A percentile compares a stretch with the other conserved stretches of the same genome.
These are phyloP conservation scores for Acanthamoeba lugdunensis DNA, from an alignment of 208 protist species.

Conservation along the genomic window DNA sequence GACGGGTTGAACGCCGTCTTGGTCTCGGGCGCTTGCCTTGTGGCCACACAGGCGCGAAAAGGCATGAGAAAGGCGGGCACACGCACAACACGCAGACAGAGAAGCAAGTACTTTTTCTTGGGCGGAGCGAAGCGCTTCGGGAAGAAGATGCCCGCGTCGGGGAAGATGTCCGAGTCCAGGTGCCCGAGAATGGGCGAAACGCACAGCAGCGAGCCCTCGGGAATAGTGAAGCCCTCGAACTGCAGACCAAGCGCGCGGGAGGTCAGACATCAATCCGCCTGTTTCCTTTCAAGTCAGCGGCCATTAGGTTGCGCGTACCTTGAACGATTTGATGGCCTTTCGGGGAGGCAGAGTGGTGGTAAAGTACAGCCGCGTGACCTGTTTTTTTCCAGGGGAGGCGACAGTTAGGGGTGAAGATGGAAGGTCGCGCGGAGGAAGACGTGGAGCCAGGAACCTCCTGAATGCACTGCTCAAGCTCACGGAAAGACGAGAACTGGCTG, in stretches of 20 bases:
- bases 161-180: constrained; percentile 41
- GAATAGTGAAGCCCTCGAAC: constrained; percentile 30
- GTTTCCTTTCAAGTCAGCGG: background rate
- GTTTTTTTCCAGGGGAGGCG: background rate
- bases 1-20: constrained; percentile 30
- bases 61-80: background rate
- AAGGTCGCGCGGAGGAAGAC: too few relatives aligned
- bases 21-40: constrained; percentile 15
- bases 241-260: background rate
- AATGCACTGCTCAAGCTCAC: constrained; percentile 44
- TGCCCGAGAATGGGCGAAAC: constrained; percentile 32
- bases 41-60: too few relatives aligned
- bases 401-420: too few relatives aligned
- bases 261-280: background rate
- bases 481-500: constrained; percentile 4
- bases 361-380: constrained; percentile 44
- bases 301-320: background rate
- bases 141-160: constrained; percentile 48
- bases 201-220: constrained; percentile 35
- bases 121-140: constrained; percentile 40
- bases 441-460: background rate
- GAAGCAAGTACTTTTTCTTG: constrained; percentile 16
- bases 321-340: constrained; percentile 26
- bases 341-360: constrained; percentile 20
- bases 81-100: too few relatives aligned